Conservation (phyloP, 192 early-diverging fungal species). For the Ramicandelaber brevisporus region DNA sequence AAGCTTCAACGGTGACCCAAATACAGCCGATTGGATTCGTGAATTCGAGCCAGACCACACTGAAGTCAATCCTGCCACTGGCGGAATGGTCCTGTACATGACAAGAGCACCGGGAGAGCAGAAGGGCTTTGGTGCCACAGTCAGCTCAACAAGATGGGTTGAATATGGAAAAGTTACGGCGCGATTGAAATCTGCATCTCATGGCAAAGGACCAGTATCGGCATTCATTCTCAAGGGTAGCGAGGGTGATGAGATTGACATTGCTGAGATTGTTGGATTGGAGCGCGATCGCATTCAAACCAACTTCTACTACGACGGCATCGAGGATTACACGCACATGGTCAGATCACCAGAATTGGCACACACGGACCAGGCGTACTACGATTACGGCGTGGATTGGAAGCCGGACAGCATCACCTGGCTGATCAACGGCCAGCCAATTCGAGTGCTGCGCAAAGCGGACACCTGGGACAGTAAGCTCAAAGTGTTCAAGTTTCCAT, state of each 20-base stretch:
- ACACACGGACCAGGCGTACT: conserved; percentile 18
- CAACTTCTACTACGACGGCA: conserved; percentile 29
- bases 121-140: conserved; percentile 30
- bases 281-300: conserved; percentile 23
- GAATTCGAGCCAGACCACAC: conserved; percentile 11
- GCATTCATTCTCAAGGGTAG: conserved; percentile 21
- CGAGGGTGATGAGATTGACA: conserved; percentile 38
- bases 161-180: conserved; percentile 30
- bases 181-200: conserved; percentile 23
- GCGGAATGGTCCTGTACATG: conserved; percentile 5
- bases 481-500: conserved; percentile 16
- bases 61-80: conserved; percentile 10
- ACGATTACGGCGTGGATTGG: conserved; percentile 37
- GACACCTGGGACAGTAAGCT: conserved; percentile 16
- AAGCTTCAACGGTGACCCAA: conserved; percentile 13
- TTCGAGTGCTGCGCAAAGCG: conserved; percentile 19
- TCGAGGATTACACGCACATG: conserved; percentile 26
- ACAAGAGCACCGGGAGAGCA: too few species aligned
- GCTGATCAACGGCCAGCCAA: conserved; percentile 21
- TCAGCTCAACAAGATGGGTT: conserved; percentile 15
- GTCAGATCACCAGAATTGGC: conserved; percentile 9
- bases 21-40: conserved; percentile 4
- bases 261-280: conserved; percentile 35
- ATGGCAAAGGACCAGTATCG: conserved; percentile 24
- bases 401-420: conserved; percentile 20